phyloP scores from a whole-genome alignment of 306 rosid species.

The Arachis stenosperma region DNA sequence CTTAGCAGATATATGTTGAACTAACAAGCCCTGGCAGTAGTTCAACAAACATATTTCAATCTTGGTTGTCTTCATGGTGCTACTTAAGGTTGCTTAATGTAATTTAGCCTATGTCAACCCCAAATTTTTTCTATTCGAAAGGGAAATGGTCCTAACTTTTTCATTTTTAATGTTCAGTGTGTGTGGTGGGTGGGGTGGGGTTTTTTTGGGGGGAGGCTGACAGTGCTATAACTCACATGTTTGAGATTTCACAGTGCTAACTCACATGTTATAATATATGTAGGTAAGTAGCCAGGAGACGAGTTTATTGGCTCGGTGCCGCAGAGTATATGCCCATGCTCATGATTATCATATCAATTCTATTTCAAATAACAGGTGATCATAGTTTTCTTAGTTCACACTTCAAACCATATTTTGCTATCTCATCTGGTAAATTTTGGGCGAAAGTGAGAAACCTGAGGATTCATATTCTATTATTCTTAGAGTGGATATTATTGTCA shows the following conservation, averaged over 20 bases:
- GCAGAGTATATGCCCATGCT: constrained; percentile 98
- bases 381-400: constrained; percentile 30
- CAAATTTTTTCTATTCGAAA: background rate
- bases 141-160: too few relatives aligned
- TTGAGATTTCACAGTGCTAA: constrained; percentile 43
- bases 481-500: constrained; percentile 16
- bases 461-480: constrained; percentile 13
- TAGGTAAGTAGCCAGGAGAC: constrained; percentile 93
- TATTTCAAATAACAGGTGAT: constrained; percentile 95
- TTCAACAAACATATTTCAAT: background rate
- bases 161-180: too few relatives aligned
- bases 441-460: constrained; percentile 11
- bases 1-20: constrained; percentile 23
- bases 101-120: constrained; percentile 22
- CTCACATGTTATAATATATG: constrained; percentile 39
- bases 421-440: constrained; percentile 23
- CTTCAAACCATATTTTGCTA: constrained; percentile 13
- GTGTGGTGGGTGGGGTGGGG: too few relatives aligned
- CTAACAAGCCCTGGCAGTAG: constrained; percentile 1
- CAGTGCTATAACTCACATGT: background rate
- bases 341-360: constrained; percentile 99
- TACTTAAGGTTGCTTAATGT: constrained; percentile 5
- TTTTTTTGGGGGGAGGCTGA: background rate
- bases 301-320: constrained; percentile 91
- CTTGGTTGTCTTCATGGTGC: constrained; percentile 22